phyloP scores from a whole-genome alignment of 352 stramenopile species.

The Globisporangium okanoganense region DNA sequence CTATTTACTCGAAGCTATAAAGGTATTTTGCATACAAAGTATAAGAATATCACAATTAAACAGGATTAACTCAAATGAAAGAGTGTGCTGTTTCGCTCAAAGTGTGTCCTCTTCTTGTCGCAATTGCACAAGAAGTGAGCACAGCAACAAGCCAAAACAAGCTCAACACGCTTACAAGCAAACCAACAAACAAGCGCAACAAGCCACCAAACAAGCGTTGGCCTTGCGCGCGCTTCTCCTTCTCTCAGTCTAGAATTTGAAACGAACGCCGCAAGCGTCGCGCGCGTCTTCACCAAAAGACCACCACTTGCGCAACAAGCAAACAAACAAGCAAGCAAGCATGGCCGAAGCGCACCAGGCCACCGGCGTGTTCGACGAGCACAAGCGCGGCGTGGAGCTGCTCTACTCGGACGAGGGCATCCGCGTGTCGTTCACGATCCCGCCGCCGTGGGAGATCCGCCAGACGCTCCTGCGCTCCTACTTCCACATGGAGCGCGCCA shows the following conservation, averaged over 20 bases:
- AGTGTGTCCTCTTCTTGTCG: not conserved
- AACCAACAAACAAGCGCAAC: not conserved
- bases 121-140: not conserved
- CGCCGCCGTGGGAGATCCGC: constrained; percentile 72
- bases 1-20: not conserved
- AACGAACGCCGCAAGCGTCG: not conserved
- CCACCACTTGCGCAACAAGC: not conserved
- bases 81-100: not conserved
- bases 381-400: constrained; percentile 85
- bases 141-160: too few relatives aligned
- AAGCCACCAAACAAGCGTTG: not conserved
- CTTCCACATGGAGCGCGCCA: constrained; percentile 69
- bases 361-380: constrained; percentile 81
- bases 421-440: constrained; percentile 82
- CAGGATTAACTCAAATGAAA: too few relatives aligned
- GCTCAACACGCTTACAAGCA: too few relatives aligned
- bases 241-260: constrained; percentile 16
- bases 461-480: constrained; percentile 49
- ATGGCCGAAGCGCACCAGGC: constrained; percentile 88
- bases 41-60: too few relatives aligned
- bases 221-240: not conserved
- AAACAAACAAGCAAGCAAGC: constrained; percentile 1
- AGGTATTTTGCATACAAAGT: not conserved
- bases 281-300: not conserved
- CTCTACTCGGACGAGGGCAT: constrained; percentile 83